A percentile compares a stretch with the other conserved stretches of the same genome.
phyloP scores from a whole-genome alignment of 495 filamentous ascomycete species.

The Annulohypoxylon nitens region DNA sequence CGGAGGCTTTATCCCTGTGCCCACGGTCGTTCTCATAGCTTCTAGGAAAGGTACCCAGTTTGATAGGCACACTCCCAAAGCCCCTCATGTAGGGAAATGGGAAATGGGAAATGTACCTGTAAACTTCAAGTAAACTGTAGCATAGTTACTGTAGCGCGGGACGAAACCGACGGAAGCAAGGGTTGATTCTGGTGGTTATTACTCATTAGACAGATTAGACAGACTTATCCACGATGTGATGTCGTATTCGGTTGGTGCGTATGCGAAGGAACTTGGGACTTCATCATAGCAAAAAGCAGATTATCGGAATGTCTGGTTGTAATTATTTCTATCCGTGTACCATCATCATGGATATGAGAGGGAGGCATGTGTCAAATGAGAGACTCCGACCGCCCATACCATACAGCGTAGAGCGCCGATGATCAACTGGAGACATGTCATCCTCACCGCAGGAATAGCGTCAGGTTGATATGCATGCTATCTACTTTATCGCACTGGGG shows the following conservation, averaged over 20 bases:
- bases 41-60: not conserved
- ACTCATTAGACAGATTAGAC: conserved; percentile 6
- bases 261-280: conserved; percentile 27
- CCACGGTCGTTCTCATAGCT: conserved; percentile 21
- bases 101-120: not conserved
- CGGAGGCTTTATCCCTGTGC: conserved; percentile 36
- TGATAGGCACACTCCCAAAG: conserved; percentile 36
- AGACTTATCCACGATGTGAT: conserved; percentile 34
- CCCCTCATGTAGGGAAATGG: conserved; percentile 22
- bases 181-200: conserved; percentile 31
- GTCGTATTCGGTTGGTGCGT: conserved; percentile 43
- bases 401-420: conserved; percentile 23
- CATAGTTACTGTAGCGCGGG: conserved; percentile 18
- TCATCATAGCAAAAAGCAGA: conserved; percentile 20
- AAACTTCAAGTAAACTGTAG: no score
- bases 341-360: conserved; percentile 31
- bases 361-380: conserved; percentile 38
- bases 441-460: conserved; percentile 46
- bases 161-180: conserved; percentile 46
- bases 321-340: conserved; percentile 32
- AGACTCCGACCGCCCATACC: conserved; percentile 15
- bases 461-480: conserved; percentile 49
- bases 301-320: conserved; percentile 25
- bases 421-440: conserved; percentile 35
- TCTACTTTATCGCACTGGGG: conserved; percentile 42